Conservation (phyloP, 257 asterid genomes). For the Linaria vulgaris region DNA sequence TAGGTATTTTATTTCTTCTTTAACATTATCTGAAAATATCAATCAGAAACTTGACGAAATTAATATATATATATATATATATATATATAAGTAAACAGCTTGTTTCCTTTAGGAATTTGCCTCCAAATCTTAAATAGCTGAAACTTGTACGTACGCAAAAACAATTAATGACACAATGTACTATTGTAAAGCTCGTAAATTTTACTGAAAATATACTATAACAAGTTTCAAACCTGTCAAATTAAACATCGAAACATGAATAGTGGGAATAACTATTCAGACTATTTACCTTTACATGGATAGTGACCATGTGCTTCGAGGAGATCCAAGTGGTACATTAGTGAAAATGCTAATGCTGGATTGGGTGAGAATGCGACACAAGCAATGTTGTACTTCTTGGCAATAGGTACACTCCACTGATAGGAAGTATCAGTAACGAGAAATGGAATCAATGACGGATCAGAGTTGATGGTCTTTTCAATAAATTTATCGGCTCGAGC, state of each 20-base stretch:
- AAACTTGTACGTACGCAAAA: no score
- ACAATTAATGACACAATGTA: no score
- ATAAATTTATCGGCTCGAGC: constrained; percentile 41
- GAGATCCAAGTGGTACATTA: constrained; percentile 29
- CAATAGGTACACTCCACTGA: constrained; percentile 39
- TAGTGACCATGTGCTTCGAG: constrained; percentile 31
- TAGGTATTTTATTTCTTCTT: constrained; percentile 42
- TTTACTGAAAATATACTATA: no score
- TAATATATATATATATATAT: no score
- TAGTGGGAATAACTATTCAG: no score
- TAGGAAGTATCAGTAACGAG: constrained; percentile 43
- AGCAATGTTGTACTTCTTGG: constrained; percentile 35
- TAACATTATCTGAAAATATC: constrained; percentile 31
- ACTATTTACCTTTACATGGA: constrained; percentile 27
- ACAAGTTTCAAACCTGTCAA: no score
- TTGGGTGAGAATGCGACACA: constrained; percentile 47
- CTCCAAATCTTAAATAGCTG: no score
- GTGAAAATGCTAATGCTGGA: constrained; percentile 42
- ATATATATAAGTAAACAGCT: no score
- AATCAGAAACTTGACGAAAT: no score
- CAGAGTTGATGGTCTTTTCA: constrained; percentile 24
- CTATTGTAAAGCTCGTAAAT: no score
- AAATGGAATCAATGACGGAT: constrained; percentile 25
- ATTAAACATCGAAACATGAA: no score
- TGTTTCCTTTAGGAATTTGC: no score